A percentile compares a stretch with the other conserved stretches of the same genome.
phyloP scores from a whole-genome alignment of 129 eudicot genomes.

The Saussurea involucrata region DNA sequence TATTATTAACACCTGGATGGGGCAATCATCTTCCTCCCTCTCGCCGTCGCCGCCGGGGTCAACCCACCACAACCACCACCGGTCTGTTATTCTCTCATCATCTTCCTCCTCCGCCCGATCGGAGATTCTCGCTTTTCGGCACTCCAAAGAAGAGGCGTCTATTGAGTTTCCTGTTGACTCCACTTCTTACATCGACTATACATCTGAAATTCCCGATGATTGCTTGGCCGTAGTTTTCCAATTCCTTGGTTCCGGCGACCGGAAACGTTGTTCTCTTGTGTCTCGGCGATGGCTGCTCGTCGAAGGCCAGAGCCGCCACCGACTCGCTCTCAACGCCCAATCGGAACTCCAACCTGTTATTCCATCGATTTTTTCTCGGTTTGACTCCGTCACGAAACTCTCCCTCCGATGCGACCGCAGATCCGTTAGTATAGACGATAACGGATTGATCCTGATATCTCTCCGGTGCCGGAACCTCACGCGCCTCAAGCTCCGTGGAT shows the following conservation, averaged over 20 bases:
- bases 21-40: conserved; percentile 44
- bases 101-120: conserved; percentile 17
- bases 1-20: conserved; percentile 26
- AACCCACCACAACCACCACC: conserved; percentile 22
- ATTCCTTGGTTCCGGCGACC: conserved; percentile 53
- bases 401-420: conserved; percentile 70
- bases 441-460: conserved; percentile 40
- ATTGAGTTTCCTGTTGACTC: conserved; percentile 41
- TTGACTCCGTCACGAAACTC: conserved; percentile 66
- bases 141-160: conserved; percentile 27
- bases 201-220: conserved; percentile 64
- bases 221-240: conserved; percentile 68
- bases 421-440: conserved; percentile 49
- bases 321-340: conserved; percentile 56
- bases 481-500: conserved; percentile 67
- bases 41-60: conserved; percentile 27
- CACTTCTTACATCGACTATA: conserved; percentile 38
- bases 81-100: conserved; percentile 5
- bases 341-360: conserved; percentile 33
- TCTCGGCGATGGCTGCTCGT: conserved; percentile 56
- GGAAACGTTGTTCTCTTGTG: conserved; percentile 66
- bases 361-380: conserved; percentile 48
- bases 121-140: conserved; percentile 9
- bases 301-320: conserved; percentile 76
- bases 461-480: conserved; percentile 60